Base-by-base conservation (phyloP, 257 asterid species). In the Solanum stenotomum region DNA sequence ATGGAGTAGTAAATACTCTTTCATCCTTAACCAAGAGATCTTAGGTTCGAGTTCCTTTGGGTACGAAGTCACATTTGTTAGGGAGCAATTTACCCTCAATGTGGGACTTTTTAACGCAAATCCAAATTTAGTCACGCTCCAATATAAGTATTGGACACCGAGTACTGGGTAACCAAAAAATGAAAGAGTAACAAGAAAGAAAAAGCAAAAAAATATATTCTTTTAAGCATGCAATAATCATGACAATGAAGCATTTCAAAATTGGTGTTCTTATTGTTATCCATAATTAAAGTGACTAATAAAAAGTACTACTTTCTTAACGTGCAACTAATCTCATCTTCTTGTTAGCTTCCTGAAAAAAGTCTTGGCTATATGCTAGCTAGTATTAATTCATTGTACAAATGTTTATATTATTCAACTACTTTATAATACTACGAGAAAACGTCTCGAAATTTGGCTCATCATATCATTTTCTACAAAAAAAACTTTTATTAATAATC, bases 61-160 rank as follows among this genome's bases (percentile, higher is more conserved):
- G 20, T 49, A 16, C 0, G 1, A 49, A 49, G 3, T 16, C 23
- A 49, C 9, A 6, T 15, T 49, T 5, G 9, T 49, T 5, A 49
- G 9, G 3, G 22, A 16, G 8, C 9, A 49, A 49, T 49, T 16
- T 49, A 49, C 1, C 3, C 23, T 49, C 0, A 15, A 5, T 15
- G 8, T 15, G 1, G 0, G 1, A 49, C 23, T 16, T 16, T 49
- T 1, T 0, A 5, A 2, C 0, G 8, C 0, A 0, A 52, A 52
- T 52, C 0, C 4, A 0, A 52, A 52, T 52, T 52, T 52, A 0
- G 0, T 18, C 9, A 52, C 0, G 23, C 10, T 52, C 0, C 4
- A 52, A 52, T 52, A 1, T 52, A 9, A 52, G 4, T 52, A 18
- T 52, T 0, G 0, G 3, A 52, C 4, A 52, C 8, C 1, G 23